Evolutionary conservation across 2,329 filamentous ascomycete species (phyloP).

Genomic region (Talaromyces sp.): DNA sequence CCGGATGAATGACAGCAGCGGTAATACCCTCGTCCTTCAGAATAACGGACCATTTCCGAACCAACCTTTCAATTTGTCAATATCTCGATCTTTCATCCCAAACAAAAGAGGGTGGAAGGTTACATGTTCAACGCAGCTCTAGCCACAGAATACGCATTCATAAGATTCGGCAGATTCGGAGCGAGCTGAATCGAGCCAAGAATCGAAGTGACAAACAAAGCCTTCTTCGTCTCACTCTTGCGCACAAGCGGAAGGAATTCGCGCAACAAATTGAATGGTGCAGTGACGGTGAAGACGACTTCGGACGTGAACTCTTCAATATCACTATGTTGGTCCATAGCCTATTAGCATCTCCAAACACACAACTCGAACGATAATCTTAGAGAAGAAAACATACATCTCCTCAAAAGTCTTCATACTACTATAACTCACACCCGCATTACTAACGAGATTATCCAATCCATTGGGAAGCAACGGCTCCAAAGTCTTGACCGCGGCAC

Average conservation of each 20-base stretch:
- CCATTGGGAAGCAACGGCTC: conserved; percentile 4
- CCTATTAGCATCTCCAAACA: not conserved
- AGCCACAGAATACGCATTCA: conserved; percentile 11
- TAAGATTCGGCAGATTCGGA: not conserved
- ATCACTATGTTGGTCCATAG: not conserved
- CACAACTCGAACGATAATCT: too few species aligned
- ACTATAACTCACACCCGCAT: not conserved
- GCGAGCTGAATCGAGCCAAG: conserved; percentile 42
- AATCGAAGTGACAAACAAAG: conserved; percentile 43
- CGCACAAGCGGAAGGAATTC: conserved; percentile 37
- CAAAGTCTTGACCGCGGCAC: not conserved
- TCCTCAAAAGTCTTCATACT: conserved; percentile 5
- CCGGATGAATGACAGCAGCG: conserved; percentile 7
- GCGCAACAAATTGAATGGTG: conserved; percentile 29
- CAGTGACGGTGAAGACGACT: conserved; percentile 33
- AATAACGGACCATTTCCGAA: conserved; percentile 10
- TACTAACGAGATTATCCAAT: conserved; percentile 6
- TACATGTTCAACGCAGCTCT: conserved; percentile 13
- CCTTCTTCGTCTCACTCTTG: conserved; percentile 41
- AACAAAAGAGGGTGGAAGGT: not conserved
- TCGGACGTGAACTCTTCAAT: conserved; percentile 4
- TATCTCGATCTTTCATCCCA: not conserved
- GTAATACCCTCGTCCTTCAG: conserved; percentile 12
- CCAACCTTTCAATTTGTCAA: conserved; percentile 1
- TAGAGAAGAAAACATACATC: not conserved